Evolutionary conservation across 2,329 filamentous ascomycete genomes (phyloP).

Genomic region (Geosmithia putterillii): DNA sequence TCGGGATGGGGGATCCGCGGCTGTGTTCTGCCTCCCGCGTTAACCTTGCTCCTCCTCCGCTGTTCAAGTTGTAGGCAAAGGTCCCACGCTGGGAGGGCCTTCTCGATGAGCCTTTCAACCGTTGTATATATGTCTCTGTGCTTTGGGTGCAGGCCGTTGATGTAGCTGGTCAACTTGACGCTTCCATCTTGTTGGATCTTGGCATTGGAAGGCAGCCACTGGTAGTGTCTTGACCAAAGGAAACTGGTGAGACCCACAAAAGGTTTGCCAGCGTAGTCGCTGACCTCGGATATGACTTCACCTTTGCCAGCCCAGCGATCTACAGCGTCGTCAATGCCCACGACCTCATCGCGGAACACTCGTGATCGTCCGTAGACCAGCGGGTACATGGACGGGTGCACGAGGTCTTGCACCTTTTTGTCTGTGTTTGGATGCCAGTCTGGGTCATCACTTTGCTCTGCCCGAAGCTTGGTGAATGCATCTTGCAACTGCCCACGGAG

Average conservation of each 20-base stretch:
- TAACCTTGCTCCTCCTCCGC: too few relatives aligned
- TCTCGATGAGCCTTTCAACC: conserved; percentile 27
- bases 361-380: conserved; percentile 38
- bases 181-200: conserved; percentile 18
- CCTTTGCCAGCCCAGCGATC: conserved; percentile 17
- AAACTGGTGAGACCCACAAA: not conserved
- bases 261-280: not conserved
- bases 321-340: conserved; percentile 24
- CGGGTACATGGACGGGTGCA: conserved; percentile 53
- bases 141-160: conserved; percentile 40
- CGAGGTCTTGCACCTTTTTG: conserved; percentile 44
- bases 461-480: conserved; percentile 33
- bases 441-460: conserved; percentile 31
- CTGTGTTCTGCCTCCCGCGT: too few relatives aligned
- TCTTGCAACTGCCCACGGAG: conserved; percentile 23
- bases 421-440: conserved; percentile 52
- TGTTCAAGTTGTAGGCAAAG: conserved; percentile 1
- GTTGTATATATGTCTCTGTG: conserved; percentile 24
- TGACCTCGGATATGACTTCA: conserved; percentile 11
- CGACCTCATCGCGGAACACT: conserved; percentile 12
- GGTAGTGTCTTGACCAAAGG: conserved; percentile 16
- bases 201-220: conserved; percentile 39
- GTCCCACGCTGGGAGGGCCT: conserved; percentile 33
- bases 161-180: conserved; percentile 33
- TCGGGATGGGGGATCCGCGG: too few relatives aligned